Evolutionary conservation across 345 rosid species (phyloP), one percentile per base, ranked within the genome.

Genomic region (rapeseed (Brassica napus)): DNA sequence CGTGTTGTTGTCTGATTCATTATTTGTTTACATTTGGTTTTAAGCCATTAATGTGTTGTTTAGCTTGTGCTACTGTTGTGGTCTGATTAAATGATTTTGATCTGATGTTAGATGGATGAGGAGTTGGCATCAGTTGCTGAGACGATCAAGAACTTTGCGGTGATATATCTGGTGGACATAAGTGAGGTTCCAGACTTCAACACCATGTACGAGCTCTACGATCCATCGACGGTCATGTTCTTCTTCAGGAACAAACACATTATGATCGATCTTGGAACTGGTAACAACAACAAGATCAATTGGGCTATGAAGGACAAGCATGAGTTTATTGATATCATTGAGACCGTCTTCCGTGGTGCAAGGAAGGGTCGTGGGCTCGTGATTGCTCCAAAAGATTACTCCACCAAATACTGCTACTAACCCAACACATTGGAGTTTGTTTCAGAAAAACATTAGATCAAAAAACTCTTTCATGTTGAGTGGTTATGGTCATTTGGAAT

Each of bases 231-330:
- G 0, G 87, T 95, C 21, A 93, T 95, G 99, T 95, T 95, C 87
- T 91, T 95, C 87, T 95, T 95, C 66, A 89, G 98, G 89, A 94
- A 94, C 90, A 91, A 94, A 71, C 97, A 93, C 88, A 93, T 93
- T n/a, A 93, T 93, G 94, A 93, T 95, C 60, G 99, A 91, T 83
- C 97, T 95, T 42, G 97, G 99, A 5, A 95, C 96, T 23, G 98
- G 99, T 65, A 95, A 91, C 86, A 95, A 93, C 86, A 95, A 95
- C 90, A 93, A 91, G 88, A 95, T 93, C 77, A 93, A 95, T 72
- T 95, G 99, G 94, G 96, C 97, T 79, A 90, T 95, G 71, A 93
- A 95, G 91, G 98, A 95, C 86, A 95, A 95, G 85, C 98, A 91
- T 66, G 98, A 95, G 86, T 95, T 95, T 81, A 88, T 94, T 1